Evolutionary conservation across 2,329 filamentous ascomycete genomes (phyloP).

Genomic region (Calonectria pseudoreteaudii): DNA sequence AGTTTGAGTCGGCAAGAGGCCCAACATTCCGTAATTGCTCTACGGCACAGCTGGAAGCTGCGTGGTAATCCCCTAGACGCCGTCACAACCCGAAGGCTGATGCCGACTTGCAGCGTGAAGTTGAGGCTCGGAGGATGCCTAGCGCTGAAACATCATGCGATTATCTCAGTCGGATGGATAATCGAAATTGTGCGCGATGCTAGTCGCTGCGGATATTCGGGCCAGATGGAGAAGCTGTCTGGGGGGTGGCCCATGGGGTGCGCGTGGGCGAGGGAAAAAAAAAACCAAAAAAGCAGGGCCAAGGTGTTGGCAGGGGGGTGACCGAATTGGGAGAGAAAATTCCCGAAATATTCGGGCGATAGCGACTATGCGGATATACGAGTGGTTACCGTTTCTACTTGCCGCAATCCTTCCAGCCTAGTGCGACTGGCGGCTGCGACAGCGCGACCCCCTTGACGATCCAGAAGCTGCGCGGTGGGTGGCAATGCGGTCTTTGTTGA

Average conservation of each 20-base stretch:
- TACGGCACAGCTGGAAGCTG: neutral
- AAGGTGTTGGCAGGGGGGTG: neutral
- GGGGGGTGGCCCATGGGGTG: neutral
- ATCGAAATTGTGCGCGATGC: slow-evolving; percentile 1
- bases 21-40: neutral
- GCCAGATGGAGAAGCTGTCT: neutral
- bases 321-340: neutral
- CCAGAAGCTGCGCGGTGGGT: neutral
- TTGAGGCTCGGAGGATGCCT: slow-evolving; percentile 1
- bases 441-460: neutral
- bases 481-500: slow-evolving; percentile 7
- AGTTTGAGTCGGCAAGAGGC: neutral
- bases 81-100: neutral
- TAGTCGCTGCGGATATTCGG: slow-evolving; percentile 4
- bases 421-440: neutral
- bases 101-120: neutral
- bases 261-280: neutral
- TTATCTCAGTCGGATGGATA: slow-evolving; percentile 1
- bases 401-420: neutral
- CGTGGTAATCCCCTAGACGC: neutral
- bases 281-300: neutral
- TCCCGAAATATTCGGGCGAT: neutral
- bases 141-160: neutral
- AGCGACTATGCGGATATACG: slow-evolving; percentile 2
- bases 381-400: slow-evolving; percentile 1